phyloP scores from a whole-genome alignment of 305 asterid species.

The Solanum hybrid region DNA sequence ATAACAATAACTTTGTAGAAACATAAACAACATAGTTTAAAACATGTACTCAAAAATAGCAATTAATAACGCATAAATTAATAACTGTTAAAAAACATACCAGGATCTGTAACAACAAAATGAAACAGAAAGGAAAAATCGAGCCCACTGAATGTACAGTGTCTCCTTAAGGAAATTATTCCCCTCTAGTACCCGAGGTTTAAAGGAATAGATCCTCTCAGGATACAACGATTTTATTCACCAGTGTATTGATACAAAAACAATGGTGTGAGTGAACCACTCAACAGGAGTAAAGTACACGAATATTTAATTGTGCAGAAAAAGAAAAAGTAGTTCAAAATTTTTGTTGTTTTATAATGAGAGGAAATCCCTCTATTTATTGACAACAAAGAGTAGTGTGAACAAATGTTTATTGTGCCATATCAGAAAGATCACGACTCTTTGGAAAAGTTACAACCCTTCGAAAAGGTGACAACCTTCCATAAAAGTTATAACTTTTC shows the following conservation, averaged over 20 bases:
- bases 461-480: not conserved
- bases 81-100: too few relatives aligned
- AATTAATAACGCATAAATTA: not conserved
- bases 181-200: not conserved
- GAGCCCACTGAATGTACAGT: not conserved
- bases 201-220: not conserved
- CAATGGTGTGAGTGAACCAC: not conserved
- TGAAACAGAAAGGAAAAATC: not conserved
- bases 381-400: not conserved
- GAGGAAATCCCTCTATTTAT: too few relatives aligned
- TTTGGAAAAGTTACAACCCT: not conserved
- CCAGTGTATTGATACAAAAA: not conserved
- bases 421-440: not conserved
- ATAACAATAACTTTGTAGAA: not conserved
- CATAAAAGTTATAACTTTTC: not conserved
- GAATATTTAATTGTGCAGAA: not conserved
- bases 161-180: not conserved
- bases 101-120: too few relatives aligned
- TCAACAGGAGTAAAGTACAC: not conserved
- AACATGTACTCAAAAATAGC: not conserved
- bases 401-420: not conserved
- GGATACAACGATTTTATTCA: not conserved
- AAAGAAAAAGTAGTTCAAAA: not conserved
- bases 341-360: not conserved
- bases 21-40: not conserved